Evolutionary conservation across 805 yeast species (phyloP).

Genomic region (Candida glaebosa): DNA sequence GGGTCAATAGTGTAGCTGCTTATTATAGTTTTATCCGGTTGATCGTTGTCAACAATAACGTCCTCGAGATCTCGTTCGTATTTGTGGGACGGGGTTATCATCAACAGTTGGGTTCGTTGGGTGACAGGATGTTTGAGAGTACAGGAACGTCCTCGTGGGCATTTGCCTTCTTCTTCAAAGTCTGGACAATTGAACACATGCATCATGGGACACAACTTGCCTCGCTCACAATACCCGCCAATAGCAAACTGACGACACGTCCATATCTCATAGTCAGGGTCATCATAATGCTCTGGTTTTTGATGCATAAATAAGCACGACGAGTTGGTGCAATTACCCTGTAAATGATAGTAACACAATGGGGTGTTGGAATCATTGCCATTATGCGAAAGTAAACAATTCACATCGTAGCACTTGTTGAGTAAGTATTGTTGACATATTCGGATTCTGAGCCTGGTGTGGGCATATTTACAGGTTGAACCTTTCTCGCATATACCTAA

Average conservation of each 20-base stretch:
- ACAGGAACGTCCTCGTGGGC: constrained; percentile 53
- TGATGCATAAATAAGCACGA: constrained; percentile 50
- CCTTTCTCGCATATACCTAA: constrained; percentile 54
- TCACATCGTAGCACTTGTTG: constrained; percentile 44
- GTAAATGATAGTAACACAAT: constrained; percentile 25
- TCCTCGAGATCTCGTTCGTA: constrained; percentile 15
- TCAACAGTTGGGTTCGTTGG: constrained; percentile 22
- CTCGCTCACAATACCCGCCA: constrained; percentile 66
- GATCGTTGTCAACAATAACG: constrained; percentile 10
- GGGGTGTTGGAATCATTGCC: constrained; percentile 58
- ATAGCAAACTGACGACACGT: constrained; percentile 67
- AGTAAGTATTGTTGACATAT: constrained; percentile 51
- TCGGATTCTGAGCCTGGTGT: constrained; percentile 48
- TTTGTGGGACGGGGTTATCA: constrained; percentile 14
- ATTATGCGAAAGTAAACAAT: constrained; percentile 56
- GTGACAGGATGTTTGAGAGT: constrained; percentile 45
- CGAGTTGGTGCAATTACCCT: constrained; percentile 33
- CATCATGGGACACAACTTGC: constrained; percentile 50
- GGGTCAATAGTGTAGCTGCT: constrained; percentile 37
- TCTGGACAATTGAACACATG: constrained; percentile 73
- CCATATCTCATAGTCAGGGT: constrained; percentile 37
- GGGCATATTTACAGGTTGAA: constrained; percentile 49
- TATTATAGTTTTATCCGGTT: constrained; percentile 11
- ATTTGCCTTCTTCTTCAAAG: constrained; percentile 55
- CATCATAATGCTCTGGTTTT: constrained; percentile 46